phyloP scores from a whole-genome alignment of 805 yeast species.

The Ogataea wickerhamii region DNA sequence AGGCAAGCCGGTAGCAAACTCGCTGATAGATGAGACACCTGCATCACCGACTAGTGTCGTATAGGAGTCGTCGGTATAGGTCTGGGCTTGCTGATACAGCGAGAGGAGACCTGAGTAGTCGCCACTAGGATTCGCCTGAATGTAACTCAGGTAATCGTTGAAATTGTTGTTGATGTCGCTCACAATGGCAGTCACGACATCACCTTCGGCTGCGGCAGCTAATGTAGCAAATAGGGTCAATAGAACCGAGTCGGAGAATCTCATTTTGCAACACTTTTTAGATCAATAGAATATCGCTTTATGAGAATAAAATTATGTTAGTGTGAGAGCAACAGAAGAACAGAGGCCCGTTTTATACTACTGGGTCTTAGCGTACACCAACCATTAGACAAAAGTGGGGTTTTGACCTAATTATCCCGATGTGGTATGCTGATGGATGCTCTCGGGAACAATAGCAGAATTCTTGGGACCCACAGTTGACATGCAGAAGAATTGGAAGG shows the following conservation, averaged over 20 bases:
- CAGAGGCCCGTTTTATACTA: neutral
- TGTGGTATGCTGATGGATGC: neutral
- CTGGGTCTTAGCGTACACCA: neutral
- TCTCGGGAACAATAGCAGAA: neutral
- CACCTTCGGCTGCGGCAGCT: constrained; percentile 19
- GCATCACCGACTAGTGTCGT: constrained; percentile 36
- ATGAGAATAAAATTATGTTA: no score
- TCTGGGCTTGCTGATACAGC: constrained; percentile 32
- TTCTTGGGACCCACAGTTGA: neutral
- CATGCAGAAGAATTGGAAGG: no score
- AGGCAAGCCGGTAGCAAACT: constrained; percentile 32
- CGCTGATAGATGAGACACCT: constrained; percentile 16
- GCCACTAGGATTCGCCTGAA: constrained; percentile 27
- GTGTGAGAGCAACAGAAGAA: neutral
- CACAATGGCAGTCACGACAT: constrained; percentile 36
- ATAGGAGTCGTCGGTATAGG: constrained; percentile 44
- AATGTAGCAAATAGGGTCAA: constrained; percentile 21
- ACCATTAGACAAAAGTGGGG: no score
- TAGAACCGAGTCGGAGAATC: constrained; percentile 17
- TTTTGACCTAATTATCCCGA: neutral
- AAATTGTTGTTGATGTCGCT: constrained; percentile 34
- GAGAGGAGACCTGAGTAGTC: constrained; percentile 31
- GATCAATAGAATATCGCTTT: neutral
- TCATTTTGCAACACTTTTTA: constrained; percentile 16
- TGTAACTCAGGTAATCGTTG: constrained; percentile 32